Evolutionary conservation across 2,329 filamentous ascomycete species (phyloP).

Genomic region (Pseudocercospora crystallina): DNA sequence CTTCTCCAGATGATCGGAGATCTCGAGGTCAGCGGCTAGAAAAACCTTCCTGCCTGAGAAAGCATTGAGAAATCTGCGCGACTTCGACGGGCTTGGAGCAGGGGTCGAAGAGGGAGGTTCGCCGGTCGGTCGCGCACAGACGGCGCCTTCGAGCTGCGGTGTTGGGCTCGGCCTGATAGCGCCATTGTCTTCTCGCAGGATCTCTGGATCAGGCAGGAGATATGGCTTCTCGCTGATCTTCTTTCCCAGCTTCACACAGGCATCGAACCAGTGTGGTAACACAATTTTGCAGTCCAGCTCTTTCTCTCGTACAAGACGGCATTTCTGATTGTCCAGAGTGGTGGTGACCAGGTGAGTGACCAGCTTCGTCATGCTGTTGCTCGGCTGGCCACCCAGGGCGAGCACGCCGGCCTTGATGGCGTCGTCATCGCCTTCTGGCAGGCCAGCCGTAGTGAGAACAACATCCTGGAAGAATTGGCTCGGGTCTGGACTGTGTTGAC

Average conservation of each 20-base stretch:
- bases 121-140: slow-evolving; percentile 45
- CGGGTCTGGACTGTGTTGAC: slow-evolving; percentile 87
- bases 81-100: slow-evolving; percentile 40
- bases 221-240: slow-evolving; percentile 89
- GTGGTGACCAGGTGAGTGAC: slow-evolving; percentile 90
- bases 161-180: slow-evolving; percentile 21
- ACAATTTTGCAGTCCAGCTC: slow-evolving; percentile 76
- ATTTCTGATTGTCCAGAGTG: slow-evolving; percentile 71
- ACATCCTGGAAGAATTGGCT: slow-evolving; percentile 86
- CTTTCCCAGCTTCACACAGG: slow-evolving; percentile 89
- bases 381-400: slow-evolving; percentile 83
- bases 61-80: slow-evolving; percentile 61
- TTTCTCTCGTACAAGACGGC: slow-evolving; percentile 61
- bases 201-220: slow-evolving; percentile 78
- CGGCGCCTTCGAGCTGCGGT: slow-evolving; percentile 65
- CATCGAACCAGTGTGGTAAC: slow-evolving; percentile 96
- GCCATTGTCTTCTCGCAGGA: slow-evolving; percentile 52
- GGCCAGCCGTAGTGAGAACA: slow-evolving; percentile 75
- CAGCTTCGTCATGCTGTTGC: slow-evolving; percentile 66
- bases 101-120: slow-evolving; percentile 45
- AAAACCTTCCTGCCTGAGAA: slow-evolving; percentile 77
- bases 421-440: slow-evolving; percentile 84
- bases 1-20: slow-evolving; percentile 64
- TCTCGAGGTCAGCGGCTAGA: slow-evolving; percentile 71
- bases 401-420: slow-evolving; percentile 86